Percentiles rank a stretch among this genome's conserved stretches.
Conservation (phyloP, 805 yeast genomes). For the Wickerhamiella dianesei region DNA sequence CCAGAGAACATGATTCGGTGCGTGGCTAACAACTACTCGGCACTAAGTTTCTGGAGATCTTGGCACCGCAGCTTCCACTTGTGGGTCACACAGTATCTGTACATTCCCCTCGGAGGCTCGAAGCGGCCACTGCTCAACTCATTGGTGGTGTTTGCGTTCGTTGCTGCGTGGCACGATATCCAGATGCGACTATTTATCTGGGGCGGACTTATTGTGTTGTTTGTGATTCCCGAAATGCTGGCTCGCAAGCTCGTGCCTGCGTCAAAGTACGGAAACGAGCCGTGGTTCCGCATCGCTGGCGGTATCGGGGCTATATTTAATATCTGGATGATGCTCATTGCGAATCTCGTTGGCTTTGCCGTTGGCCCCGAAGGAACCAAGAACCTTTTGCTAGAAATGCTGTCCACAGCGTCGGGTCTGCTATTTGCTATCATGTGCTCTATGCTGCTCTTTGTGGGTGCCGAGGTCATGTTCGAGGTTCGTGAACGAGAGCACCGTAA, state of each 20-base stretch:
- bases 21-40: slow-evolving; percentile 85
- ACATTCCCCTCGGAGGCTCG: slow-evolving; percentile 84
- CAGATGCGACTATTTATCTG: slow-evolving; percentile 73
- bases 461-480: slow-evolving; percentile 87
- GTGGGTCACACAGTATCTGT: slow-evolving; percentile 81
- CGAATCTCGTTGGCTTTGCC: slow-evolving; percentile 89
- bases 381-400: slow-evolving; percentile 52
- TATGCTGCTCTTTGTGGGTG: slow-evolving; percentile 60
- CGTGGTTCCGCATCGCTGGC: slow-evolving; percentile 73
- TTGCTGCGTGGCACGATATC: slow-evolving; percentile 97
- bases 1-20: slow-evolving; percentile 98
- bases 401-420: slow-evolving; percentile 57
- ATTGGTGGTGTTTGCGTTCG: slow-evolving; percentile 80
- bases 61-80: slow-evolving; percentile 94
- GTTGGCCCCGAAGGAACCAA: slow-evolving; percentile 77
- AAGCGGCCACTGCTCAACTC: slow-evolving; percentile 58
- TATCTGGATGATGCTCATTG: slow-evolving; percentile 97
- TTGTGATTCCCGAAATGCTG: slow-evolving; percentile 71
- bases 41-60: slow-evolving; percentile 94
- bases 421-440: slow-evolving; percentile 47
- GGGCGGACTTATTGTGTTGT: slow-evolving; percentile 92
- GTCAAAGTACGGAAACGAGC: slow-evolving; percentile 28
- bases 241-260: slow-evolving; percentile 35
- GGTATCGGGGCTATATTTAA: slow-evolving; percentile 79
- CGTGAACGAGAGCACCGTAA: slow-evolving; percentile 74